A percentile compares a stretch with the other conserved stretches of the same genome.
These are phyloP conservation scores for Austroboletus novae-zelandiae DNA, from an alignment of 1,284 basidiomycete species.

Conservation along the genomic window DNA sequence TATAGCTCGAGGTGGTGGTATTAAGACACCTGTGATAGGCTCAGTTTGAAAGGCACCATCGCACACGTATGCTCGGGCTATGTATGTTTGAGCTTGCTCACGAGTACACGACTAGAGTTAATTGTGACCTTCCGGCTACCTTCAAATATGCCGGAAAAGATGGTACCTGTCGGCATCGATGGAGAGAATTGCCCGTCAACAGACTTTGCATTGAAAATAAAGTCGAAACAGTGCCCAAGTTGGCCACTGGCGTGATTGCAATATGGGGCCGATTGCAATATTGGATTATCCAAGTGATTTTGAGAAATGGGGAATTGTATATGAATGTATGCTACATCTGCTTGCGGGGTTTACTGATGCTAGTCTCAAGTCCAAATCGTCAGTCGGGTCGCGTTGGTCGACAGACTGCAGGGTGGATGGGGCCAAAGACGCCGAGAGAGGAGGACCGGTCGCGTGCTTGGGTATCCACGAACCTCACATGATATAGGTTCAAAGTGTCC, in stretches of 20 bases:
- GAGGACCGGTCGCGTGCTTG: too few species aligned
- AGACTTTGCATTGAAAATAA: too few species aligned
- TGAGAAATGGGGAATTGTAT: constrained; percentile 3
- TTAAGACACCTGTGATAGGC: too few species aligned
- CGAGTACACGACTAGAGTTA: neutral
- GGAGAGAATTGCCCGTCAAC: neutral
- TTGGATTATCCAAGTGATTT: neutral
- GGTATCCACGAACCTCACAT: constrained; percentile 15
- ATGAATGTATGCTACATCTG: constrained; percentile 20
- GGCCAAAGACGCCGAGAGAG: too few species aligned
- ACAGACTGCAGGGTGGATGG: too few species aligned
- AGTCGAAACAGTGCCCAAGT: too few species aligned
- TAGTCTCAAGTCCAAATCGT: constrained; percentile 14
- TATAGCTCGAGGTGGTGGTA: too few species aligned
- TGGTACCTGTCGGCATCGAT: neutral
- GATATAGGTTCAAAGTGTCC: constrained; percentile 74
- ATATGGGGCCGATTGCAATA: too few species aligned
- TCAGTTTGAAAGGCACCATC: too few species aligned
- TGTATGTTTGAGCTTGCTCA: too few species aligned
- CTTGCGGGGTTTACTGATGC: constrained; percentile 21
- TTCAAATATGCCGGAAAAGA: neutral
- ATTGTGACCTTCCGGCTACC: neutral
- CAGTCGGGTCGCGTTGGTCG: neutral
- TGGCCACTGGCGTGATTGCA: too few species aligned
- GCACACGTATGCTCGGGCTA: too few species aligned